Conservation (phyloP, 108 stramenopile species). For the Cylindrotheca closterium region DNA sequence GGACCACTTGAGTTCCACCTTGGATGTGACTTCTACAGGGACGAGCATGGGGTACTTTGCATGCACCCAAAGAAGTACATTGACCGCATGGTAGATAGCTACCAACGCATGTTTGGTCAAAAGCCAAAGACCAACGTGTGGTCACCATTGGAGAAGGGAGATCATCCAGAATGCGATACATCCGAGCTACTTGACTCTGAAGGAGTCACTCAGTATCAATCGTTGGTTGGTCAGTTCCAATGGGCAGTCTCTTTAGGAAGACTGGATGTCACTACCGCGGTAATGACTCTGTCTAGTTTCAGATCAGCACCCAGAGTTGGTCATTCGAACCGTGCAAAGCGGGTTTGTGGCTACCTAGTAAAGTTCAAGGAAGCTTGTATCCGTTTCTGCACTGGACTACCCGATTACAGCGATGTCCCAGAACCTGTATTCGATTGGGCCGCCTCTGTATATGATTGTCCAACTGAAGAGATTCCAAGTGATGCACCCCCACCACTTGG, state of each 20-base stretch:
- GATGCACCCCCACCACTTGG: constrained; percentile 28
- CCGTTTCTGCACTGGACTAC: constrained; percentile 9
- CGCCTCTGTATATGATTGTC: constrained; percentile 2
- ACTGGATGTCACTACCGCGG: constrained; percentile 28
- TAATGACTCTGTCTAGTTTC: constrained; percentile 31
- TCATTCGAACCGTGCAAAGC: constrained; percentile 23
- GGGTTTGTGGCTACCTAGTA: constrained; percentile 22
- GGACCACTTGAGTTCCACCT: constrained; percentile 27
- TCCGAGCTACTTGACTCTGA: neutral
- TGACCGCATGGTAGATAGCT: constrained; percentile 20
- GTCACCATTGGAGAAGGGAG: constrained; percentile 15
- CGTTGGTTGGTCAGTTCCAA: constrained; percentile 16
- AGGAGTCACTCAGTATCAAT: constrained; percentile 10
- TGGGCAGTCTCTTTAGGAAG: constrained; percentile 39
- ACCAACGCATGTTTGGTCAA: constrained; percentile 24
- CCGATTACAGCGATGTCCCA: constrained; percentile 8
- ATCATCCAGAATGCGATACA: constrained; percentile 13
- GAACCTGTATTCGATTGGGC: neutral
- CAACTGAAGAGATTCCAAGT: constrained; percentile 2
- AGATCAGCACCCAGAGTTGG: constrained; percentile 11
- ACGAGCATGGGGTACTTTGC: constrained; percentile 26
- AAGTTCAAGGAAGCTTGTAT: constrained; percentile 20
- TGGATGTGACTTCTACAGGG: constrained; percentile 31
- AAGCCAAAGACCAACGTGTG: constrained; percentile 13
- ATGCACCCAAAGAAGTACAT: constrained; percentile 31